These are phyloP conservation scores for Sporothrix pseudoabietina DNA, from an alignment of 2,329 filamentous ascomycete species.

Conservation along the genomic window DNA sequence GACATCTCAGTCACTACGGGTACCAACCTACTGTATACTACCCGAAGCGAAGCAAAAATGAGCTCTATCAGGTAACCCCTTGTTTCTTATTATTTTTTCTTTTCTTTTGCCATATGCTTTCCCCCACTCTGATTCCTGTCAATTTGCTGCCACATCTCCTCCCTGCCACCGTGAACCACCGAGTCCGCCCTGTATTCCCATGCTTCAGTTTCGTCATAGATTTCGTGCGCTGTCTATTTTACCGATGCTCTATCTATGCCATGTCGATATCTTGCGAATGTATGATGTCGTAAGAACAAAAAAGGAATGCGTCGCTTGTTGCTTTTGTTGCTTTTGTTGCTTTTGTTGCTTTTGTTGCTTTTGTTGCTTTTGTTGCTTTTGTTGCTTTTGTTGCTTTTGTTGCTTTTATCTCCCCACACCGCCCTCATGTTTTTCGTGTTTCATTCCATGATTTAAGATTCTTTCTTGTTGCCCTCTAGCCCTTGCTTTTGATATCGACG, in stretches of 20 bases:
- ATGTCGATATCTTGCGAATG: background rate
- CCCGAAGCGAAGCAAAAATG: constrained; percentile 87
- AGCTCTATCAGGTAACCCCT: constrained; percentile 72
- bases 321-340: background rate
- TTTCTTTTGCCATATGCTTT: constrained; percentile 9
- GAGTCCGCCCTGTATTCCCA: background rate
- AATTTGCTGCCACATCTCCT: background rate
- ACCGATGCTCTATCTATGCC: constrained; percentile 5
- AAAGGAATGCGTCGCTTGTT: background rate
- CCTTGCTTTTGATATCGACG: background rate
- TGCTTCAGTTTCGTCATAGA: background rate
- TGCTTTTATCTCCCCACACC: background rate
- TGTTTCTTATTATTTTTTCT: constrained; percentile 17
- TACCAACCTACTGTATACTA: constrained; percentile 90
- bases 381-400: background rate
- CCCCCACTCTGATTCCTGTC: background rate
- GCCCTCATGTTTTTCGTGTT: background rate
- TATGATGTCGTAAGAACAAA: background rate
- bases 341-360: background rate
- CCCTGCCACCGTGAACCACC: background rate
- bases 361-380: background rate
- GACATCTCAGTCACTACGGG: constrained; percentile 88
- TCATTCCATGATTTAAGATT: background rate
- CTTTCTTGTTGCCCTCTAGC: background rate
- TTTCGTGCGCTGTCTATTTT: background rate